Conservation (phyloP, 257 asterid genomes). For the Solanum piurae region DNA sequence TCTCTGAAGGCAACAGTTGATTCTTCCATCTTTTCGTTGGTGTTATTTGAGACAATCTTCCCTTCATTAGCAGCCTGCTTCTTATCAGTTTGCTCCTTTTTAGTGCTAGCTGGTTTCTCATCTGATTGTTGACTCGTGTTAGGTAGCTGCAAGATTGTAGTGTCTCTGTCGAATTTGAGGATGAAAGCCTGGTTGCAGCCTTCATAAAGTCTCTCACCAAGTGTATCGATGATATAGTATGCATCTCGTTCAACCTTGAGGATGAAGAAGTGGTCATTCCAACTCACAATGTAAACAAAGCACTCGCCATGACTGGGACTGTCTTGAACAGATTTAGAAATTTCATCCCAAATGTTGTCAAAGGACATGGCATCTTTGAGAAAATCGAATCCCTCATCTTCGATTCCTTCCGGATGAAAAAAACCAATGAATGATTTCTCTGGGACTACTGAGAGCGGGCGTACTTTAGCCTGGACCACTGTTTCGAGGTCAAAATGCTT, state of each 20-base stretch:
- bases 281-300: constrained; percentile 53
- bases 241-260: constrained; percentile 62
- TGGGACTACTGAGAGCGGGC: constrained; percentile 47
- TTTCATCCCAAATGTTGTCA: constrained; percentile 80
- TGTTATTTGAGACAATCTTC: neutral
- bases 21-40: constrained; percentile 16
- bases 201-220: constrained; percentile 80
- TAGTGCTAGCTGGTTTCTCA: constrained; percentile 3
- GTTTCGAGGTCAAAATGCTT: constrained; percentile 90
- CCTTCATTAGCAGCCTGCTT: constrained; percentile 10
- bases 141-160: constrained; percentile 25
- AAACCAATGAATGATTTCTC: constrained; percentile 70
- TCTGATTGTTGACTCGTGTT: constrained; percentile 17
- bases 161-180: constrained; percentile 58
- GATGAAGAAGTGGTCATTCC: constrained; percentile 83
- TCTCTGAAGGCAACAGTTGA: constrained; percentile 14
- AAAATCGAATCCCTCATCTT: constrained; percentile 46
- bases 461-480: constrained; percentile 50
- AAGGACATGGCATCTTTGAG: constrained; percentile 74
- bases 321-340: constrained; percentile 16
- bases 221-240: constrained; percentile 62
- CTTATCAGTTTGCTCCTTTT: constrained; percentile 3
- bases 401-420: constrained; percentile 61
- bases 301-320: constrained; percentile 7
- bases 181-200: constrained; percentile 83